phyloP scores from a whole-genome alignment of 1,284 basidiomycete species.

The Austroboletus olivaceoglutinosus region DNA sequence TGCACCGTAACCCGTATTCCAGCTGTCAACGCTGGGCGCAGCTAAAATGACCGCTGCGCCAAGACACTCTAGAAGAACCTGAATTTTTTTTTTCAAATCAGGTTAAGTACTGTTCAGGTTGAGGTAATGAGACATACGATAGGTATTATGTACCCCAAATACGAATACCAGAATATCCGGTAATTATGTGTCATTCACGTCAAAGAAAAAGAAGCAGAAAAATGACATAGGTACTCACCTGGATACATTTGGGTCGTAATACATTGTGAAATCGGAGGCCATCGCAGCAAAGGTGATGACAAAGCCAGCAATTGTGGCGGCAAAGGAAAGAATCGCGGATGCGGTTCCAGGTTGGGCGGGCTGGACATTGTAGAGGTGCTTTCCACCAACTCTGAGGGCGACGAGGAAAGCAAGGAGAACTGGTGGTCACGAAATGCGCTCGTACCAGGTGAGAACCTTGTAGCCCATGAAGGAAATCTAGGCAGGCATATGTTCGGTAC shows the following conservation, averaged over 20 bases:
- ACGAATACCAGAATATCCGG: constrained; percentile 73
- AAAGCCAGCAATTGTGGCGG: constrained; percentile 70
- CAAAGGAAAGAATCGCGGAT: constrained; percentile 57
- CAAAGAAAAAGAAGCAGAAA: neutral
- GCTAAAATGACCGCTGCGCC: constrained; percentile 71
- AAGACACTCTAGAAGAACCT: constrained; percentile 67
- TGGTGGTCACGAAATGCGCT: constrained; percentile 75
- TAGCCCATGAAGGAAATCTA: constrained; percentile 81
- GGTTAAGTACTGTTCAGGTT: neutral
- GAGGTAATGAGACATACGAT: constrained; percentile 43
- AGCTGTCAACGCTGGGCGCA: constrained; percentile 59
- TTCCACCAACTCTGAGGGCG: constrained; percentile 70
- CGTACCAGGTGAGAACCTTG: constrained; percentile 75
- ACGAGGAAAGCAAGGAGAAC: constrained; percentile 76
- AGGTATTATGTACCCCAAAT: constrained; percentile 71
- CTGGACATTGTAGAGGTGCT: constrained; percentile 51
- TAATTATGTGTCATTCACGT: constrained; percentile 38
- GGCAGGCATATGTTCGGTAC: neutral
- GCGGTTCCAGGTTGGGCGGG: constrained; percentile 52
- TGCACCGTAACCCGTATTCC: constrained; percentile 61
- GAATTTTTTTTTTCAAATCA: neutral
- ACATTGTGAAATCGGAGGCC: constrained; percentile 72
- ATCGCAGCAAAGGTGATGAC: constrained; percentile 66
- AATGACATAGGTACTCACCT: constrained; percentile 39
- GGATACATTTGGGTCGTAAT: constrained; percentile 56